These are phyloP conservation scores for Barbarea vulgaris DNA, from an alignment of 345 rosid species.

Conservation along the genomic window DNA sequence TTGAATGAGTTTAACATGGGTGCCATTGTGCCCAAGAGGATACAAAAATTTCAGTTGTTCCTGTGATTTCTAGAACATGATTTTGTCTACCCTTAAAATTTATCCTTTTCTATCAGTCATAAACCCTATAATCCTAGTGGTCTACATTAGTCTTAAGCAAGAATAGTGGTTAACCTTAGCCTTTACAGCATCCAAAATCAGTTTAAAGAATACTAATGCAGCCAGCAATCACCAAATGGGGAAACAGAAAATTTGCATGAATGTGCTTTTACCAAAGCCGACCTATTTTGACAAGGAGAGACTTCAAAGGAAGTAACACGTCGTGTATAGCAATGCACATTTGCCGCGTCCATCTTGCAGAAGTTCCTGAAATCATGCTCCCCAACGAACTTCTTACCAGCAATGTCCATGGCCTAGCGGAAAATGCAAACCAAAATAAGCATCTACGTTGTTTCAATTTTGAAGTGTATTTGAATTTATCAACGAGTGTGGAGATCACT, in stretches of 20 bases:
- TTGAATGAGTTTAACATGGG: not conserved
- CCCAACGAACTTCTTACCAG: conserved; percentile 79
- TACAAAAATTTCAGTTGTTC: not conserved
- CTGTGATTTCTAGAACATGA: conserved; percentile 8
- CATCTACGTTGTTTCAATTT: conserved; percentile 15
- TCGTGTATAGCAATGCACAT: conserved; percentile 78
- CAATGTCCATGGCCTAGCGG: conserved; percentile 76
- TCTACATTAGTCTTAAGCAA: not conserved
- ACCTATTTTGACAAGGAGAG: conserved; percentile 71
- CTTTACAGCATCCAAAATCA: conserved; percentile 9
- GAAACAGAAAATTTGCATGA: conserved; percentile 10
- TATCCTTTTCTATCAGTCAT: too few relatives aligned
- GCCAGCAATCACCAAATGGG: not conserved
- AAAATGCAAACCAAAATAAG: conserved; percentile 25
- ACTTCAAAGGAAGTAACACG: conserved; percentile 66
- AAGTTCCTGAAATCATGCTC: conserved; percentile 94
- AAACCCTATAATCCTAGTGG: not conserved
- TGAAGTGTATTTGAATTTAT: conserved; percentile 2
- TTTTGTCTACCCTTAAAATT: not conserved
- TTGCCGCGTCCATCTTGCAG: conserved; percentile 94
- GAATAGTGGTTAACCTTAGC: not conserved
- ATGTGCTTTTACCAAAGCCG: conserved; percentile 32
- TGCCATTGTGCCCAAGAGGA: not conserved
- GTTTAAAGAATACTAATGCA: conserved; percentile 9
- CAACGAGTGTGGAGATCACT: conserved; percentile 25